These are phyloP conservation scores for Bipolaris gigantea DNA, from an alignment of 2,329 filamentous ascomycete species.

Conservation along the genomic window DNA sequence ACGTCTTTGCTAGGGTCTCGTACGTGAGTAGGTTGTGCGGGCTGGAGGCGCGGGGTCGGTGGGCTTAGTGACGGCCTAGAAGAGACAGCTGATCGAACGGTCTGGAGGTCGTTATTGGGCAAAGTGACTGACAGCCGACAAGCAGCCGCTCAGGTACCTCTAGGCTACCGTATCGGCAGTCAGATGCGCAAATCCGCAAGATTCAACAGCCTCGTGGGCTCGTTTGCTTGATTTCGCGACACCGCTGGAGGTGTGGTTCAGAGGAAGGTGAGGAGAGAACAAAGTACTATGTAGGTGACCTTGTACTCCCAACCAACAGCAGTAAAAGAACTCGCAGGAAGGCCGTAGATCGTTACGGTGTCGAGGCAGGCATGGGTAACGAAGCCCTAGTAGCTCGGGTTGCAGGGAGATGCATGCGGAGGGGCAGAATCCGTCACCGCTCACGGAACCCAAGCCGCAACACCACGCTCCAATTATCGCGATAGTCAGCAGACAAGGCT, in stretches of 20 bases:
- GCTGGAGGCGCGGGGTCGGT: neutral
- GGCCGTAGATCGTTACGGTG: conserved; percentile 2
- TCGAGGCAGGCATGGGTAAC: conserved; percentile 11
- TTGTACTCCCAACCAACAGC: neutral
- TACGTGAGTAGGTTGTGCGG: neutral
- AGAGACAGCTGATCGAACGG: neutral
- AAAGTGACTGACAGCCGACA: neutral
- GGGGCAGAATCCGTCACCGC: conserved; percentile 21
- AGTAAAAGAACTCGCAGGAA: conserved; percentile 6
- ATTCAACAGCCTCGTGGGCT: neutral
- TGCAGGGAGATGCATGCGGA: conserved; percentile 12
- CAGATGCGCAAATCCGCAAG: neutral
- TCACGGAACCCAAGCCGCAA: conserved; percentile 9
- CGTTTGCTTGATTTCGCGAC: neutral
- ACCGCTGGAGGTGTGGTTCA: neutral
- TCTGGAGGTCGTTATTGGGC: neutral
- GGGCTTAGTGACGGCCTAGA: neutral
- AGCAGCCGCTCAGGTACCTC: neutral
- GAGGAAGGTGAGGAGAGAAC: neutral
- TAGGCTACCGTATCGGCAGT: conserved; percentile 1
- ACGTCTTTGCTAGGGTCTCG: conserved; percentile 4
- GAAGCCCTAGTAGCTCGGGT: conserved; percentile 10
- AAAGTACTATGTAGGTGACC: neutral
- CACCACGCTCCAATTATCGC: conserved; percentile 8
- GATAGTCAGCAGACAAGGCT: conserved; percentile 1